Evolutionary conservation across 768 basidiomycete genomes (phyloP), one percentile per base, ranked within the genome.

Genomic region (Symmetrospora coprosmae): DNA sequence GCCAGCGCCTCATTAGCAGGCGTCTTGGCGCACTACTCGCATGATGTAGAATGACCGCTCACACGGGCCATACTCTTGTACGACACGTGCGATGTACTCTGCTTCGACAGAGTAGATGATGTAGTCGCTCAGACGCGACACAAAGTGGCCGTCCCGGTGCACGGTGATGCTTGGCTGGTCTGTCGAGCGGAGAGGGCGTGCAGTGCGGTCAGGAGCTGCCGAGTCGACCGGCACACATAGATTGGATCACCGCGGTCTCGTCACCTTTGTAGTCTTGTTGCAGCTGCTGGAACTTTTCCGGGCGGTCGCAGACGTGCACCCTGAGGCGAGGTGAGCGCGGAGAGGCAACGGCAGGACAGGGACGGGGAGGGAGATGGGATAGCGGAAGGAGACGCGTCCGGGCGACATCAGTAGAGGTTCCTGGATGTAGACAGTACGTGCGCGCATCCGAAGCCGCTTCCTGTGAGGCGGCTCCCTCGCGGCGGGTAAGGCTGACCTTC

Each of bases 21-120:
- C 13, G 13, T 37, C n/a, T n/a, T n/a, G n/a, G n/a, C n/a, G n/a
- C n/a, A n/a, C n/a, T n/a, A n/a, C n/a, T n/a, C n/a, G n/a, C 21
- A 43, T 39, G 2, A 13, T 19, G 56, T 28, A 60, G 47, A 33
- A 48, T 40, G 40, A 31, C 39, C 6, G 76, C 86, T 63, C 66
- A 90, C 89, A 91, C n/a, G 90, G 87, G 7, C 92, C 92, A 68
- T 82, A 97, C 66, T 86, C 78, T 11, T 77, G 77, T 7, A 96
- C 91, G n/a, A 92, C 87, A 1, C 75, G 72, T 33, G 81, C 80
- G 62, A 96, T 85, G 68, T 78, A 83, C 66, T 88, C 88, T 17
- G 92, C 90, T 70, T 96, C 91, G 46, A 97, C 88, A 17, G 87
- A 85, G 73, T 96, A 97, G 69, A 97, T 78, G 72, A 97, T 86